phyloP scores from a whole-genome alignment of 2,329 filamentous ascomycete genomes.

The Venturia asperata region DNA sequence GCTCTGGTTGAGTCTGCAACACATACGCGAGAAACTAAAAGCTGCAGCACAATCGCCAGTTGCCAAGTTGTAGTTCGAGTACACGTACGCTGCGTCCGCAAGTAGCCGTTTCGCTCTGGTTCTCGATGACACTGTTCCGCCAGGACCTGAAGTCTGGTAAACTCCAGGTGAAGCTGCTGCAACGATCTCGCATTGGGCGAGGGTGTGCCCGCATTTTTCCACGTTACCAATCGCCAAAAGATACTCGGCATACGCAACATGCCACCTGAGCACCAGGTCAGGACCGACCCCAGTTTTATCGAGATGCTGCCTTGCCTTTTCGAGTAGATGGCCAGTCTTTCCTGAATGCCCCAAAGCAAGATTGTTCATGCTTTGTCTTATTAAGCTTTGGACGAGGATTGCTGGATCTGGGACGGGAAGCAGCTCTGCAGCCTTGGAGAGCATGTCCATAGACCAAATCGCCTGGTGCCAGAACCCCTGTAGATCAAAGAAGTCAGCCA shows the following conservation, averaged over 20 bases:
- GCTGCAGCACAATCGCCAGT: conserved; percentile 41
- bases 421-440: conserved; percentile 43
- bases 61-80: conserved; percentile 59
- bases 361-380: conserved; percentile 48
- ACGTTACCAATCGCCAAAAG: conserved; percentile 59
- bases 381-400: conserved; percentile 37
- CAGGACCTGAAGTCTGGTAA: conserved; percentile 26
- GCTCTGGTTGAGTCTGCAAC: conserved; percentile 43
- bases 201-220: conserved; percentile 46
- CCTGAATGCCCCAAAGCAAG: conserved; percentile 54
- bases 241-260: conserved; percentile 70
- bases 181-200: conserved; percentile 28
- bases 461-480: conserved; percentile 47
- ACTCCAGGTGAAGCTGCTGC: conserved; percentile 22
- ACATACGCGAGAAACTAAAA: conserved; percentile 35
- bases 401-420: conserved; percentile 32
- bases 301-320: conserved; percentile 49
- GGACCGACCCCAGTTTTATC: conserved; percentile 34
- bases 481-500: conserved; percentile 51
- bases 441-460: conserved; percentile 43
- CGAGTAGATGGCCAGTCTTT: conserved; percentile 51
- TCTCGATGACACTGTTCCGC: conserved; percentile 30
- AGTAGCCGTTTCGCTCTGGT: conserved; percentile 38
- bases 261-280: conserved; percentile 49
- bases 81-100: conserved; percentile 34